Evolutionary conservation across 2,329 filamentous ascomycete genomes (phyloP), one percentile per base, ranked within the genome.

Genomic region (Penicillium sp.): DNA sequence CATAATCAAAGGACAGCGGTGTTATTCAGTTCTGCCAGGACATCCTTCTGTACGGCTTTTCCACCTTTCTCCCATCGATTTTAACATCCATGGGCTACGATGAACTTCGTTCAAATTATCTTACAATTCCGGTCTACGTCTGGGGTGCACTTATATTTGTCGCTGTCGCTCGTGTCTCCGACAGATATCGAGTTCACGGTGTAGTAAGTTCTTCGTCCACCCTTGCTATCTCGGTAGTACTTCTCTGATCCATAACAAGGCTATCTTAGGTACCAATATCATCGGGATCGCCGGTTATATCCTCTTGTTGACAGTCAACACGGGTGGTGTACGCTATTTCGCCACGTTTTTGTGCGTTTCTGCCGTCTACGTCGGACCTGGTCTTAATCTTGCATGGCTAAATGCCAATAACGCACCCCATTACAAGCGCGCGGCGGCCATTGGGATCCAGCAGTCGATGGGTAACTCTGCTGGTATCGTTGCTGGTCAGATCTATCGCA

Each of bases 391-490:
- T 0, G 30, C 52, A 21, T 55, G 43, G 52, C 14, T 47, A 16
- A 40, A 23, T 47, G 46, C 26, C 20, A 55, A 55, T 20, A 47
- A n/a, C 9, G 49, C 49, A 28, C 49, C 49, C 8, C 30, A 47
- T 20, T 3, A 87, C 90, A 45, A 86, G 23, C 43, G 28, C 48
- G 52, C 52, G 14, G 23, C 46, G 18, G 43, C 43, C 16, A 16
- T 55, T 23, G 45, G 24, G 23, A 28, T 52, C 14, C 40, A 52
- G 26, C 38, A 43, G 40, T 30, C 50, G 26, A 12, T 52, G 7
- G 88, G 86, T 24, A 90, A 89, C 55, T 66, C 89, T n/a, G 88
- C 88, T 1, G 87, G 87, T 0, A 68, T 89, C 26, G 79, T 88
- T 57, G 80, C 82, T 1, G 86, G 83, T 0, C 88, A 85, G 85